Evolutionary conservation across 2,329 filamentous ascomycete genomes (phyloP).

Genomic region (Reticulascus tulasneorum): DNA sequence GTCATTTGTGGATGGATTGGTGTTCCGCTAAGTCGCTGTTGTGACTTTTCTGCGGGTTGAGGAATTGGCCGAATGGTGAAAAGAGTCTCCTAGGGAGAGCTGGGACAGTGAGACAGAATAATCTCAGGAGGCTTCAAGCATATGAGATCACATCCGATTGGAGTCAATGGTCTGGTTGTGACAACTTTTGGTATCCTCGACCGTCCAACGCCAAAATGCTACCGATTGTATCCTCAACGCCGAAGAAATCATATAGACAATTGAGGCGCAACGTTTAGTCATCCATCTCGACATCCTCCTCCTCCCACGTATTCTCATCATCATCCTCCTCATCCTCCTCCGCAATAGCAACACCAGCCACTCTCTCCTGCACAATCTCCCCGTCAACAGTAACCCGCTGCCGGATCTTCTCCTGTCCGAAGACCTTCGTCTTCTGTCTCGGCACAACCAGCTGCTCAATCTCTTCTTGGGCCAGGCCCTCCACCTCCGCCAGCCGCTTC

Average conservation of each 20-base stretch:
- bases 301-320: constrained; percentile 19
- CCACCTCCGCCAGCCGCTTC: constrained; percentile 52
- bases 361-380: constrained; percentile 25
- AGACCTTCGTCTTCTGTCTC: constrained; percentile 29
- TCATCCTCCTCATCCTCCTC: constrained; percentile 14
- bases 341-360: constrained; percentile 15
- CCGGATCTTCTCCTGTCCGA: constrained; percentile 38
- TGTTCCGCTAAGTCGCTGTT: too few relatives aligned
- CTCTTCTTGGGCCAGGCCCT: constrained; percentile 43
- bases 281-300: constrained; percentile 27
- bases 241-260: not conserved
- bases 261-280: constrained; percentile 14
- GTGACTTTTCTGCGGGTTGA: too few relatives aligned
- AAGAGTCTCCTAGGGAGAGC: too few relatives aligned
- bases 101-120: too few relatives aligned
- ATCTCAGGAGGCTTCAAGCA: too few relatives aligned
- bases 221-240: constrained; percentile 3
- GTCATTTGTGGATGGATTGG: too few relatives aligned
- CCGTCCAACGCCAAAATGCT: too few relatives aligned
- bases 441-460: constrained; percentile 39
- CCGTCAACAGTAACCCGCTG: constrained; percentile 33
- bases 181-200: constrained; percentile 3
- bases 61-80: too few relatives aligned
- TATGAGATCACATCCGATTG: too few relatives aligned
- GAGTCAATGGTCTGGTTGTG: too few relatives aligned